Percentiles rank a stretch among this genome's conserved stretches.
phyloP scores from a whole-genome alignment of 371 early-diverging fungal species.

The Parasitella parasitica region DNA sequence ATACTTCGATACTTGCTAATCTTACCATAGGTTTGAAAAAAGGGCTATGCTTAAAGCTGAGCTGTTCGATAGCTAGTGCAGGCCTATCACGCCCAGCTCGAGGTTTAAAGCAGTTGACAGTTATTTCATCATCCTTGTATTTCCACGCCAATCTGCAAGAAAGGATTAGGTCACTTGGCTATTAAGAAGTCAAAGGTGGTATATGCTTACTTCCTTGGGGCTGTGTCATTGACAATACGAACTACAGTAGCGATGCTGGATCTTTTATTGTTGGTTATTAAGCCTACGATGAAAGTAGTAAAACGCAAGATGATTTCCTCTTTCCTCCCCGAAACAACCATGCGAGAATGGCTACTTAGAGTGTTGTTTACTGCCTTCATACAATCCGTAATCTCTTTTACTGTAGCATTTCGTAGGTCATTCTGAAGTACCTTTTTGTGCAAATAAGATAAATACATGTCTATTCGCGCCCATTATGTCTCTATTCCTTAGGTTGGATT shows the following conservation, averaged over 20 bases:
- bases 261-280: not conserved
- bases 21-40: conserved; percentile 31
- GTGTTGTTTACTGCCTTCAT: conserved; percentile 10
- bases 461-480: not conserved
- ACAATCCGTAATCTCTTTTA: conserved; percentile 14
- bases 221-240: conserved; percentile 6
- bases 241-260: conserved; percentile 1
- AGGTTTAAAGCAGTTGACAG: not conserved
- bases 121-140: conserved; percentile 2
- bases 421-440: not conserved
- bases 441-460: conserved; percentile 61
- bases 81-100: not conserved
- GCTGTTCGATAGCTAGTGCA: not conserved
- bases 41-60: conserved; percentile 34
- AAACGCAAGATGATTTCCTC: conserved; percentile 7
- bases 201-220: conserved; percentile 14
- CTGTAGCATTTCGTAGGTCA: conserved; percentile 11
- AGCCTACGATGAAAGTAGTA: not conserved
- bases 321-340: conserved; percentile 13
- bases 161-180: too few species aligned
- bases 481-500: not conserved
- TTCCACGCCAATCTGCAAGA: conserved; percentile 5
- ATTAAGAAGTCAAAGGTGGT: too few species aligned
- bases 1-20: conserved; percentile 25
- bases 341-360: not conserved